Conservation (phyloP, 176 grass and related monocot species). For the Juncus inflexus region DNA sequence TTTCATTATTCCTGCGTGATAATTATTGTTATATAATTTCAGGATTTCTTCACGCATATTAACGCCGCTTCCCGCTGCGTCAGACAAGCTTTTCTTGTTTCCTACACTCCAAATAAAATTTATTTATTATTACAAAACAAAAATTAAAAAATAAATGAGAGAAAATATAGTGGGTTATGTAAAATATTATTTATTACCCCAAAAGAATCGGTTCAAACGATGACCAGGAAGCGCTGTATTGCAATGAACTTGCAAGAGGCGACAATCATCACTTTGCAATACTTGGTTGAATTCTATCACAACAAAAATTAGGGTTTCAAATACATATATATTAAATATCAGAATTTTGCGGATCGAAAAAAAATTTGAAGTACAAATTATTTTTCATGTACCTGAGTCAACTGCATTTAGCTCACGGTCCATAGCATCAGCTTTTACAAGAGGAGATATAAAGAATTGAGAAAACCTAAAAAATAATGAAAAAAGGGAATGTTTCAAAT, state of each 20-base stretch:
- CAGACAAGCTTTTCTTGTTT: conserved; percentile 94
- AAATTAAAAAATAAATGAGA: background rate
- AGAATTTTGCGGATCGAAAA: background rate
- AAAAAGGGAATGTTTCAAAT: conserved; percentile 34
- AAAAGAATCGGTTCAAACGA: conserved; percentile 89
- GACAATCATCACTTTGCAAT: conserved; percentile 77
- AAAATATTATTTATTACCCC: conserved; percentile 56
- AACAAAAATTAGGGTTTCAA: background rate
- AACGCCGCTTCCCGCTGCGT: conserved; percentile 78
- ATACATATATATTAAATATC: background rate
- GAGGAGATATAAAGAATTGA: conserved; percentile 95
- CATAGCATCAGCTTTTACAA: conserved; percentile 95
- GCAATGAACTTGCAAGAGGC: conserved; percentile 80
- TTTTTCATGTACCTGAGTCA: conserved; percentile 62
- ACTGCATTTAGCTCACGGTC: conserved; percentile 90
- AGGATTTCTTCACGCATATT: conserved; percentile 88
- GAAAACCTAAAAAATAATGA: conserved; percentile 65
- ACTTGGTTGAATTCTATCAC: conserved; percentile 86
- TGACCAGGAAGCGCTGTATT: conserved; percentile 71
- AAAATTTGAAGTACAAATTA: conserved; percentile 25
- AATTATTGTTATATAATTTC: conserved; percentile 64
- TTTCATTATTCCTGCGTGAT: conserved; percentile 83
- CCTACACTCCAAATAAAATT: conserved; percentile 42
- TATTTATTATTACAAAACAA: conserved; percentile 24
- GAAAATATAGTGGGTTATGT: conserved; percentile 1